Percentiles rank a stretch among this genome's conserved stretches.
Evolutionary conservation across 2,329 filamentous ascomycete genomes (phyloP).

Genomic region (Cytospora piceicola): DNA sequence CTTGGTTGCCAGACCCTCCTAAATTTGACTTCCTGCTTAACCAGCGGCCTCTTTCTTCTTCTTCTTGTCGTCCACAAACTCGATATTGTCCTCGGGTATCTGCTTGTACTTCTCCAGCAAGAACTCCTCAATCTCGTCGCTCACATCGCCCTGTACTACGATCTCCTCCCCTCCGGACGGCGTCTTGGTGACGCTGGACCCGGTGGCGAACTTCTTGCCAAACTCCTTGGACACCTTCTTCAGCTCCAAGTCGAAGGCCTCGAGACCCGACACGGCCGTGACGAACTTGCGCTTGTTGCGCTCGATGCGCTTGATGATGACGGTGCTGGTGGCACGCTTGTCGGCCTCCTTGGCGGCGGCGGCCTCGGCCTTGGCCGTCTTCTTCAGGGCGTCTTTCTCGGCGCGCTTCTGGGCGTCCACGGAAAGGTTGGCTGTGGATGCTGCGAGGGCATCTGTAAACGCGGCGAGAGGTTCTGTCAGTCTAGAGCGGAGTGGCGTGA

Average conservation of each 20-base stretch:
- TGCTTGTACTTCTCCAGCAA: constrained; percentile 85
- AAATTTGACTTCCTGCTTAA: constrained; percentile 29
- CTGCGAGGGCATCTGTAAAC: constrained; percentile 74
- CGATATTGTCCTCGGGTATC: constrained; percentile 93
- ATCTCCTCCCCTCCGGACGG: constrained; percentile 90
- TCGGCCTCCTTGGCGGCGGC: constrained; percentile 83
- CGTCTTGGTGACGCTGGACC: constrained; percentile 87
- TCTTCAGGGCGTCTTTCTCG: constrained; percentile 95
- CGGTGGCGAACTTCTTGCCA: constrained; percentile 98
- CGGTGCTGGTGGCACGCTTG: constrained; percentile 77
- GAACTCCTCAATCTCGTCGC: constrained; percentile 92
- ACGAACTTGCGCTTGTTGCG: constrained; percentile 98
- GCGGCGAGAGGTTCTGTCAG: constrained; percentile 15
- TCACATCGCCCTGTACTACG: constrained; percentile 95
- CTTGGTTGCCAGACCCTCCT: constrained; percentile 7
- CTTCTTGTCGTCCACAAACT: constrained; percentile 94
- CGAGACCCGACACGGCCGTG: constrained; percentile 87
- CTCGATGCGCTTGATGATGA: constrained; percentile 96
- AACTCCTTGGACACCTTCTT: constrained; percentile 96
- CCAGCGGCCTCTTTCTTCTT: constrained; percentile 68
- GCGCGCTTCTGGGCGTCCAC: constrained; percentile 92
- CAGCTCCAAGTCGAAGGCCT: constrained; percentile 87
- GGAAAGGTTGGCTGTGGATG: constrained; percentile 82
- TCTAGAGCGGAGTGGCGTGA: background rate
- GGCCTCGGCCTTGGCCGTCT: constrained; percentile 90